Evolutionary conservation across 768 basidiomycete genomes (phyloP).

Genomic region (Pisolithus albus): DNA sequence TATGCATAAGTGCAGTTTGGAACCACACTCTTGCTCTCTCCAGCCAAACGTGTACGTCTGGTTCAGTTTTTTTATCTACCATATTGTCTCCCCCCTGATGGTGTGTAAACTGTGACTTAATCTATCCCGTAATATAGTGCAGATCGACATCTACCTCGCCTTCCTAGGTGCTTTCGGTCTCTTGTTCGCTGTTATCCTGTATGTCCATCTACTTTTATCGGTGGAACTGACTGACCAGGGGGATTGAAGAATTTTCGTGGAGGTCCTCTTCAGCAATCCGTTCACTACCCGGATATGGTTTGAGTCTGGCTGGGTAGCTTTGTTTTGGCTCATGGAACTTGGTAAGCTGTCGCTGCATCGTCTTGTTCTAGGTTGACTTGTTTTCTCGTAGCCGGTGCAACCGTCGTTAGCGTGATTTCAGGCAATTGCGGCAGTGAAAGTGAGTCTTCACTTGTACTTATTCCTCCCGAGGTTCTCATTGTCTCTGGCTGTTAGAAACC

Average conservation of each 20-base stretch:
- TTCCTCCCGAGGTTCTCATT: neutral
- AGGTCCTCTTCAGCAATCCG: slow-evolving; percentile 45
- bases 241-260: slow-evolving; percentile 43
- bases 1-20: slow-evolving; percentile 63
- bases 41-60: slow-evolving; percentile 34
- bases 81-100: too few species aligned
- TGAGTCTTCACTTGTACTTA: slow-evolving; percentile 8
- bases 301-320: slow-evolving; percentile 54
- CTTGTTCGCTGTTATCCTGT: slow-evolving; percentile 54
- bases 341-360: slow-evolving; percentile 34
- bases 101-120: too few species aligned
- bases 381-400: slow-evolving; percentile 40
- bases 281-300: slow-evolving; percentile 64
- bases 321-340: slow-evolving; percentile 54
- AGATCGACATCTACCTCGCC: slow-evolving; percentile 54
- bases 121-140: slow-evolving; percentile 21
- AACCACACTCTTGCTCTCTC: slow-evolving; percentile 47
- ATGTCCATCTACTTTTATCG: slow-evolving; percentile 16
- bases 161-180: slow-evolving; percentile 56
- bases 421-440: slow-evolving; percentile 31
- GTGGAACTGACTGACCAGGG: neutral
- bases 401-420: slow-evolving; percentile 38
- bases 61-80: neutral
- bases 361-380: slow-evolving; percentile 2
- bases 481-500: neutral